Evolutionary conservation across 1,139 yeast species (phyloP).

Genomic region (Taiozyma sp.): DNA sequence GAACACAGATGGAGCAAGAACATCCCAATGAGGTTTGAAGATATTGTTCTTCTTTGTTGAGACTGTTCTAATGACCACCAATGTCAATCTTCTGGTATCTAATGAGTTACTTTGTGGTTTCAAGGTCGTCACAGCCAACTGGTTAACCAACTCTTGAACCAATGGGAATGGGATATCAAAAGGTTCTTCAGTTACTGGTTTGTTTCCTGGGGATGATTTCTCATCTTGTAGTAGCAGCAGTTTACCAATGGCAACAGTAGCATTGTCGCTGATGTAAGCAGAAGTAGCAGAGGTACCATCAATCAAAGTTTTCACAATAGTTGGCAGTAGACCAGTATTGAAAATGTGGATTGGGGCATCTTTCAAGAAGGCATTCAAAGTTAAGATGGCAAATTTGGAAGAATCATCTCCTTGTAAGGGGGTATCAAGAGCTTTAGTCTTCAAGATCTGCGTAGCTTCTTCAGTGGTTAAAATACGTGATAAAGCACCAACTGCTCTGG

Average conservation of each 20-base stretch:
- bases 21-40: slow-evolving; percentile 49
- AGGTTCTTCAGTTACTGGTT: slow-evolving; percentile 23
- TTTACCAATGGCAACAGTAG: slow-evolving; percentile 83
- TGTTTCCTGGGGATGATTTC: slow-evolving; percentile 35
- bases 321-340: slow-evolving; percentile 42
- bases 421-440: slow-evolving; percentile 51
- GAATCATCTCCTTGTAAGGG: slow-evolving; percentile 33
- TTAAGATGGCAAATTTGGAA: slow-evolving; percentile 61
- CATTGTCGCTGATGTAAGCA: slow-evolving; percentile 69
- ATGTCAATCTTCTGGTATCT: slow-evolving; percentile 78
- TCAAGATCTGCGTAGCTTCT: slow-evolving; percentile 61
- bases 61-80: slow-evolving; percentile 73
- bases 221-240: slow-evolving; percentile 50
- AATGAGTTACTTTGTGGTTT: slow-evolving; percentile 57
- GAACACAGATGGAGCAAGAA: slow-evolving; percentile 71
- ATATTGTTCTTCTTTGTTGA: slow-evolving; percentile 55
- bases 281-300: slow-evolving; percentile 41
- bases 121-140: slow-evolving; percentile 45
- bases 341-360: slow-evolving; percentile 67
- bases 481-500: slow-evolving; percentile 73
- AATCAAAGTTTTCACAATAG: slow-evolving; percentile 45
- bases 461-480: slow-evolving; percentile 61
- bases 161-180: slow-evolving; percentile 38
- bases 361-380: slow-evolving; percentile 75
- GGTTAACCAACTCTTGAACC: slow-evolving; percentile 36